Evolutionary conservation across 805 yeast genomes (phyloP), one percentile per base, ranked within the genome.

Genomic region (Candida easanensis): DNA sequence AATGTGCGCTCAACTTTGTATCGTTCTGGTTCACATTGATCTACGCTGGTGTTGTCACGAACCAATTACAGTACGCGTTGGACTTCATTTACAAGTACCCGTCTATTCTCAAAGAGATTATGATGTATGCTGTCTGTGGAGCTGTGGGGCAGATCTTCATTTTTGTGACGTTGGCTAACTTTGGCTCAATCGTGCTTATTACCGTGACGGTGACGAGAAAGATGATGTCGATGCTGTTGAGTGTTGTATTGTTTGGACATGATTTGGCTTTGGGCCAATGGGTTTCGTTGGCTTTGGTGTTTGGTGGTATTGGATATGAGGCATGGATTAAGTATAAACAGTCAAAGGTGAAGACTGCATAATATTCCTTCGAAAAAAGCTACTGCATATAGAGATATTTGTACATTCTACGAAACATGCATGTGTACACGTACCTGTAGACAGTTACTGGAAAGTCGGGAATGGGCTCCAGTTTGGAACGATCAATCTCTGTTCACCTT

Each of bases 151-250:
- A 93, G 64, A 77, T 90, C n/a, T 93, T 95, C 65, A 88, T 93
- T 33, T 93, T 90, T 60, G 64, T 80, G 41, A 88, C 96, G 2
- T 67, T 93, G 36, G 93, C 88, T 53, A 74, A 78, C 45, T 93
- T 87, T 60, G 96, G 91, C 38, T 88, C 97, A 2, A 68, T 93
- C 46, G 77, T 86, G 0, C 70, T 93, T 42, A 89, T 91, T 22
- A 91, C 96, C 32, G 91, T 95, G 15, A 93, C 98, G 0, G 97
- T 93, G 9, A 91, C 99, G 1, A 76, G 99, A 54, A 93, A 93
- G 59, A 91, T 93, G 97, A 70, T 89, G 38, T 88, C 97, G 31
- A 91, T 93, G 98, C 73, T 89, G 26, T 65, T 91, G 41, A 85
- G 96, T 56, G 97, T 93, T 39, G 62, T 88, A 4, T 67, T 91